Base-by-base conservation (phyloP, 371 early-diverging fungal species). In the Phascolomyces articulosus region DNA sequence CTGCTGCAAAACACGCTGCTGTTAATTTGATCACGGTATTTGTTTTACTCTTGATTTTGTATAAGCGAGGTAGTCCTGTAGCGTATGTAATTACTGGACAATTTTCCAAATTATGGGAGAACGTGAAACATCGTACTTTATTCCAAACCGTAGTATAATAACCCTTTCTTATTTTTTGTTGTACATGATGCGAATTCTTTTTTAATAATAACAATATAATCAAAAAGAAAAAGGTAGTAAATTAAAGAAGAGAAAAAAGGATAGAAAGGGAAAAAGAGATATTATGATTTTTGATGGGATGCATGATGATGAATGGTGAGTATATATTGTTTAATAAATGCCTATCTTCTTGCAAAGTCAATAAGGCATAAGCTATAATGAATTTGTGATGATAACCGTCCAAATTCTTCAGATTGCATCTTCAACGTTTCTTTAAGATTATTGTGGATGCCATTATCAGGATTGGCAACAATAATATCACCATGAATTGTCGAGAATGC, bases 311-410 rank as follows among this genome's bases (percentile, higher is more conserved):
- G 11, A 9, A 11, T 9, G 6, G 34, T 34, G 34, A n/a, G 34
- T 34, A 9, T 34, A 34, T 34, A 34, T 0, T 59, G 40, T 18
- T 21, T 31, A 53, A 15, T n/a, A 18, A 7, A 28, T 70, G 72
- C 74, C 60, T 74, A 75, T 69, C 78, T 80, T 41, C 93, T 80
- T 73, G 87, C 83, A 72, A 93, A 94, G 66, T 93, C 93, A 44
- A 94, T 88, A 68, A 94, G 72, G 68, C 94, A 94, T 55, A 90
- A 77, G 55, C 90, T 90, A 74, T 93, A 92, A 70, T 93, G 90
- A 64, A 93, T 86, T 60, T 92, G 83, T 41, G 85, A 86, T 59
- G 93, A 90, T 59, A 91, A 73, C 48, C 88, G 77, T 40, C 72
- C 79, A 83, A 88, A 91, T 65, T 91, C 89, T 38, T 69, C 63